Percentiles rank a stretch among this genome's conserved stretches.
Evolutionary conservation across 2,329 filamentous ascomycete genomes (phyloP).

Genomic region (Fusarium tjaetaba): DNA sequence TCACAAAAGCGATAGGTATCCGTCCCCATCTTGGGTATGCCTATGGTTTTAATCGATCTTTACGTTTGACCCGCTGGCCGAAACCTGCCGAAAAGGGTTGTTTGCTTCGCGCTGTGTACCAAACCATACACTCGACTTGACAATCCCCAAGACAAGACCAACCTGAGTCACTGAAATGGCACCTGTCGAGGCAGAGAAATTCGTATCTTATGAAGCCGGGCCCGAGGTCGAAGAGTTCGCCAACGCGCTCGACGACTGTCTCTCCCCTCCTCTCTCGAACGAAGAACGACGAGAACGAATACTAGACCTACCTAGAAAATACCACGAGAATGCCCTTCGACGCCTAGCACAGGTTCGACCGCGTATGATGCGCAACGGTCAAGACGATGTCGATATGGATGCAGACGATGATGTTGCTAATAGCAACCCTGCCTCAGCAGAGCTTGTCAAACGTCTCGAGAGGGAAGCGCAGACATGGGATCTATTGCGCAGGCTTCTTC

Average conservation of each 20-base stretch:
- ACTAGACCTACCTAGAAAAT: constrained; percentile 68
- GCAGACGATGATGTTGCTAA: constrained; percentile 59
- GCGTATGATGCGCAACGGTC: constrained; percentile 43
- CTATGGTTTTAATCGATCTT: constrained; percentile 35
- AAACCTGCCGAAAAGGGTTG: constrained; percentile 42
- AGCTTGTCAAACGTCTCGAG: constrained; percentile 67
- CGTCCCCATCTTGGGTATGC: constrained; percentile 33
- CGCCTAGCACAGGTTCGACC: constrained; percentile 47
- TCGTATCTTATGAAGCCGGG: constrained; percentile 57
- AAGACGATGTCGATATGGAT: constrained; percentile 65
- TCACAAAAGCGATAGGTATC: background rate
- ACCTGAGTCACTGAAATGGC: constrained; percentile 28
- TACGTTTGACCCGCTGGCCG: constrained; percentile 40
- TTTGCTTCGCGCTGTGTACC: constrained; percentile 7
- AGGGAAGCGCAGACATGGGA: constrained; percentile 93
- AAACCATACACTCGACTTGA: background rate
- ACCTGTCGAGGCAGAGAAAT: constrained; percentile 4
- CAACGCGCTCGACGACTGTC: constrained; percentile 80
- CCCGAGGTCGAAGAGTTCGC: constrained; percentile 90
- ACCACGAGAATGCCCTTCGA: constrained; percentile 64
- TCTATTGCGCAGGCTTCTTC: constrained; percentile 78
- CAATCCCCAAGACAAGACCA: background rate
- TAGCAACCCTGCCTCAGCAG: constrained; percentile 38
- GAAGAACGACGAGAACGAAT: constrained; percentile 71
- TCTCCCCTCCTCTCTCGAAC: constrained; percentile 58